Evolutionary conservation across 2,329 filamentous ascomycete species (phyloP).

Genomic region (Trichoderma koningii): DNA sequence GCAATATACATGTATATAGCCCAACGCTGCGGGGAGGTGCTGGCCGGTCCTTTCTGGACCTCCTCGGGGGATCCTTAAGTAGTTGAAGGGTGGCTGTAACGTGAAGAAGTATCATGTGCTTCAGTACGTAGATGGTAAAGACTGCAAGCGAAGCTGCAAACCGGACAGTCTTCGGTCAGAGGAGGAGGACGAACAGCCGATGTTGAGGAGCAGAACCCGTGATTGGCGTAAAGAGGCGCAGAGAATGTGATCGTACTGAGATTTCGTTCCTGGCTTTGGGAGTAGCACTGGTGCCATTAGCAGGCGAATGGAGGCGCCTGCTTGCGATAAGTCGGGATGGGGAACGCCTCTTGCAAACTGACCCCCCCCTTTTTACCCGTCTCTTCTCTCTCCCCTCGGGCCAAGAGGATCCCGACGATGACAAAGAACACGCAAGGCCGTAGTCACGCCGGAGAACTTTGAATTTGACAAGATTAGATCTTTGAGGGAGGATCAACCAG

Average conservation of each 20-base stretch:
- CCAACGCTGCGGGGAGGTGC: conserved; percentile 26
- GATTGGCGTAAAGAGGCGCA: conserved; percentile 13
- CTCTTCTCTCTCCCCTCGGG: conserved; percentile 4
- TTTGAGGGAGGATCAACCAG: conserved; percentile 26
- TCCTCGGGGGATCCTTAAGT: not conserved
- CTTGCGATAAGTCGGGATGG: conserved; percentile 6
- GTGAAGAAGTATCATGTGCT: conserved; percentile 23
- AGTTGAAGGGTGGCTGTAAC: conserved; percentile 20
- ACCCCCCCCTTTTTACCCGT: conserved; percentile 16
- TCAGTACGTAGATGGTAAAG: conserved; percentile 19
- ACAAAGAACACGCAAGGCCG: conserved; percentile 11
- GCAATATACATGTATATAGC: conserved; percentile 12
- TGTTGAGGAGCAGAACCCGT: not conserved
- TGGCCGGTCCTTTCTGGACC: conserved; percentile 22
- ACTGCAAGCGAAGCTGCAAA: conserved; percentile 15
- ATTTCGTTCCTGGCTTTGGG: conserved; percentile 6
- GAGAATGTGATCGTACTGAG: conserved; percentile 11
- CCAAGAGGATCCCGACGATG: conserved; percentile 2
- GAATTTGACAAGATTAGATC: conserved; percentile 23
- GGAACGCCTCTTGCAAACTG: not conserved
- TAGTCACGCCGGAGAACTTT: conserved; percentile 19
- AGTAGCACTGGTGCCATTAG: not conserved
- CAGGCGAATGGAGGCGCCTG: conserved; percentile 17
- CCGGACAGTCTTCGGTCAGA: conserved; percentile 8
- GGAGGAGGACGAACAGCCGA: not conserved